phyloP scores from a whole-genome alignment of 148 eudicot species.

The Linanthus parryae region DNA sequence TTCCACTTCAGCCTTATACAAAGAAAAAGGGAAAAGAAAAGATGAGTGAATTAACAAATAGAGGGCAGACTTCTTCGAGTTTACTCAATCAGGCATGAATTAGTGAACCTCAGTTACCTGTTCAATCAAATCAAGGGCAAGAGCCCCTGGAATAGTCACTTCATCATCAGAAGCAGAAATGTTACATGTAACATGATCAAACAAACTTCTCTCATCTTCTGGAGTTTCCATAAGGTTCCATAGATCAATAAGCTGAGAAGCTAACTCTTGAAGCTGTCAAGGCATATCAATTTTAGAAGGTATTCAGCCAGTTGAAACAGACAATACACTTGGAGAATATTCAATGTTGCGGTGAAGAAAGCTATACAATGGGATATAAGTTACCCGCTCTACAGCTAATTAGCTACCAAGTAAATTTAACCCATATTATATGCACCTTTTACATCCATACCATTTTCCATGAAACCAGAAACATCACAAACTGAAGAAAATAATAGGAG shows the following conservation, averaged over 20 bases:
- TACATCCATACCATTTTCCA: no score
- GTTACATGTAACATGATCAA: constrained; percentile 94
- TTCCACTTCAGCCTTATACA: constrained; percentile 98
- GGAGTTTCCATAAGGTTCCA: constrained; percentile 97
- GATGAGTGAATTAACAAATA: constrained; percentile 2
- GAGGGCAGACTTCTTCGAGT: background rate
- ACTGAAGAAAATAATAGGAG: no score
- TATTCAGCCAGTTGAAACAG: background rate
- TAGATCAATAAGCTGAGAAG: constrained; percentile 75
- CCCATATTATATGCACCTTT: no score
- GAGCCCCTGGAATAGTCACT: constrained; percentile 81
- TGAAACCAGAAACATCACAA: no score
- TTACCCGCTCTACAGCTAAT: no score
- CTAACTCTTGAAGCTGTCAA: constrained; percentile 89
- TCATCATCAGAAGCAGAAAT: constrained; percentile 84
- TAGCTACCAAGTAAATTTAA: no score
- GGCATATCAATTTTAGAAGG: background rate
- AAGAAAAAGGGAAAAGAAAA: no score
- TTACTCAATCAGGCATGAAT: background rate
- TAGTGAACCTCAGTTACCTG: constrained; percentile 41
- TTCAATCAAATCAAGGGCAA: constrained; percentile 87
- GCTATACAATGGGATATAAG: no score
- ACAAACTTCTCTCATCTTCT: constrained; percentile 64
- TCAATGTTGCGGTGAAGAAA: no score
- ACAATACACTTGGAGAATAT: no score